Evolutionary conservation across 805 yeast species (phyloP).

Genomic region (Kluyveromyces dobzhanskii): DNA sequence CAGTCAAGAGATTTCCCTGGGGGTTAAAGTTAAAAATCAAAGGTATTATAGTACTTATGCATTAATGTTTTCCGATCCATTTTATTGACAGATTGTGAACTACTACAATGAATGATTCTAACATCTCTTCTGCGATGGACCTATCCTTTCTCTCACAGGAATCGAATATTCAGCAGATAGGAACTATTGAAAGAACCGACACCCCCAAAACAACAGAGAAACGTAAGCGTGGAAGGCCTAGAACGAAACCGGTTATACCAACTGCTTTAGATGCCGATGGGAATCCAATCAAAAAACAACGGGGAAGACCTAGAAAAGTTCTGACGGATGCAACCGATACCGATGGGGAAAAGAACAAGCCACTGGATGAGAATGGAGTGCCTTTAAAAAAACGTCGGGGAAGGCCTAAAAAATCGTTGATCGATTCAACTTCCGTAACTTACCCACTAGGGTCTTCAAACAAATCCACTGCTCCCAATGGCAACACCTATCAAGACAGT

Average conservation of each 20-base stretch:
- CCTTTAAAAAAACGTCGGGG: constrained; percentile 5
- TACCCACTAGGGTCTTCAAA: not conserved
- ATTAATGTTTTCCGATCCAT: too few relatives aligned
- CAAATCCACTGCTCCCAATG: too few relatives aligned
- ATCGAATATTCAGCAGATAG: not conserved
- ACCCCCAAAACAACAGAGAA: not conserved
- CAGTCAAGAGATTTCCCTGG: too few relatives aligned
- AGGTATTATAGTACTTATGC: too few relatives aligned
- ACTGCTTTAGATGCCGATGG: not conserved
- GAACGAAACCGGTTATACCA: not conserved
- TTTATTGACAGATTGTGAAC: too few relatives aligned
- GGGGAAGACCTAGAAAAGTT: constrained; percentile 2
- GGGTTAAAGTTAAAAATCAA: too few relatives aligned
- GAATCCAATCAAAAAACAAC: constrained; percentile 4
- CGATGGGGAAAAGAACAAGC: constrained; percentile 7
- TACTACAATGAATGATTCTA: constrained; percentile 1
- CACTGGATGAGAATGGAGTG: not conserved
- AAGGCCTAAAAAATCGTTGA: constrained; percentile 6
- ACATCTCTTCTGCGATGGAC: constrained; percentile 3
- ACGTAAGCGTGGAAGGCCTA: constrained; percentile 4
- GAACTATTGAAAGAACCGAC: not conserved
- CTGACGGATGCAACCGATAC: not conserved
- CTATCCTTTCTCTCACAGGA: constrained; percentile 3
- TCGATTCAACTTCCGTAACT: not conserved
- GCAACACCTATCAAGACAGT: too few relatives aligned